phyloP scores from a whole-genome alignment of 2,329 filamentous ascomycete species.

The Colletotrichum agaves region DNA sequence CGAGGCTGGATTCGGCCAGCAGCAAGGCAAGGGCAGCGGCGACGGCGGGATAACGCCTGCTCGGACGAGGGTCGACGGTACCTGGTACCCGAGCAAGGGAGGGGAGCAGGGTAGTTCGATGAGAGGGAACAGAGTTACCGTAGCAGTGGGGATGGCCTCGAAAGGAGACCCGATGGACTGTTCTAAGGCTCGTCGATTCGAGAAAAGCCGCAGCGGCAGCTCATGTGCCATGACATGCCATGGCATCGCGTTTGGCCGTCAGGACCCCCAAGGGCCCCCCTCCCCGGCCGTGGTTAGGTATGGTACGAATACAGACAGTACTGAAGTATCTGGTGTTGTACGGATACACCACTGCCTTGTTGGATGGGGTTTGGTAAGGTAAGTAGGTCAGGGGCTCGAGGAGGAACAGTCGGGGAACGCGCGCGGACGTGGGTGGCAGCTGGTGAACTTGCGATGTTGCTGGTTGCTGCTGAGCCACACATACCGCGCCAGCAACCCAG shows the following conservation, averaged over 20 bases:
- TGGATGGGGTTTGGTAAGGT: neutral
- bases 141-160: slow-evolving; percentile 48
- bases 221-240: slow-evolving; percentile 42
- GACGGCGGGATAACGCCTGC: slow-evolving; percentile 36
- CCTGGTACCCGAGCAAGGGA: slow-evolving; percentile 47
- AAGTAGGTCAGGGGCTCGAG: too few relatives aligned
- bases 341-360: neutral
- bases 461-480: slow-evolving; percentile 50
- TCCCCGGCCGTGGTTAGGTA: neutral
- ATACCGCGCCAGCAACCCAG: slow-evolving; percentile 8
- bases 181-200: slow-evolving; percentile 48
- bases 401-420: neutral
- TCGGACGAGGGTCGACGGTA: slow-evolving; percentile 41
- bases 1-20: slow-evolving; percentile 56
- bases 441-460: slow-evolving; percentile 12
- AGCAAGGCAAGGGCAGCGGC: slow-evolving; percentile 52
- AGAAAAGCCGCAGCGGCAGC: slow-evolving; percentile 50
- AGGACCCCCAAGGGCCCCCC: slow-evolving; percentile 15
- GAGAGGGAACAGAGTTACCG: slow-evolving; percentile 24
- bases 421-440: slow-evolving; percentile 21
- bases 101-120: neutral
- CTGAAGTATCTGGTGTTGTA: too few relatives aligned
- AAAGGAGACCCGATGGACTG: slow-evolving; percentile 45
- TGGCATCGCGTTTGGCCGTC: slow-evolving; percentile 26
- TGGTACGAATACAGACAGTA: too few relatives aligned